Percentiles rank a stretch among this genome's conserved stretches.
These are phyloP conservation scores for Apiotrichum brassicae DNA, from an alignment of 1,284 basidiomycete genomes.

Conservation along the genomic window DNA sequence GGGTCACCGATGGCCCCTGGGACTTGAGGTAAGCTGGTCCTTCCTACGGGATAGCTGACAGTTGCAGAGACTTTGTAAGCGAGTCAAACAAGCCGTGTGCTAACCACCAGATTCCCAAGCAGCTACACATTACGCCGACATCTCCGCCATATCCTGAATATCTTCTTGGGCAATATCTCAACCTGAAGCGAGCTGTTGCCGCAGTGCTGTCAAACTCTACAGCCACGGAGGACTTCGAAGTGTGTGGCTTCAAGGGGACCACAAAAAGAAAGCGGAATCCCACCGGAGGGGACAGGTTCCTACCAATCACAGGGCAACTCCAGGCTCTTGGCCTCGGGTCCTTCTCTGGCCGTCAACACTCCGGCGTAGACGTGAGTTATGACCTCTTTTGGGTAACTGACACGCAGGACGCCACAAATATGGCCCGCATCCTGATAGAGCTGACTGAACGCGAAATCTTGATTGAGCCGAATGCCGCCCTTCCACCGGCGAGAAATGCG, in stretches of 20 bases:
- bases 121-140: conserved; percentile 42
- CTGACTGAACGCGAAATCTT: conserved; percentile 61
- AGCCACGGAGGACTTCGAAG: neutral
- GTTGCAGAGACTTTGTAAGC: conserved; percentile 33
- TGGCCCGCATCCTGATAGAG: conserved; percentile 68
- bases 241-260: neutral
- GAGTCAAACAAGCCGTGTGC: neutral
- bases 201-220: conserved; percentile 35
- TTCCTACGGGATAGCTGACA: conserved; percentile 7
- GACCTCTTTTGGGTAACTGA: neutral
- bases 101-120: conserved; percentile 40
- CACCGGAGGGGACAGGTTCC: conserved; percentile 17
- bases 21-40: conserved; percentile 38
- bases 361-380: conserved; percentile 73
- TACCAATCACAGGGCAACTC: conserved; percentile 44
- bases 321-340: conserved; percentile 42
- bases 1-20: conserved; percentile 52
- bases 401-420: conserved; percentile 72
- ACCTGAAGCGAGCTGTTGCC: conserved; percentile 43
- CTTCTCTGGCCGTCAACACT: conserved; percentile 76
- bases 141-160: conserved; percentile 33
- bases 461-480: conserved; percentile 64
- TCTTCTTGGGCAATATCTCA: conserved; percentile 40
- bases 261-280: conserved; percentile 11
- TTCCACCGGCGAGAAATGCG: conserved; percentile 53